Evolutionary conservation across 2,329 filamentous ascomycete species (phyloP).

Genomic region (Thielaviopsis ethacetica): DNA sequence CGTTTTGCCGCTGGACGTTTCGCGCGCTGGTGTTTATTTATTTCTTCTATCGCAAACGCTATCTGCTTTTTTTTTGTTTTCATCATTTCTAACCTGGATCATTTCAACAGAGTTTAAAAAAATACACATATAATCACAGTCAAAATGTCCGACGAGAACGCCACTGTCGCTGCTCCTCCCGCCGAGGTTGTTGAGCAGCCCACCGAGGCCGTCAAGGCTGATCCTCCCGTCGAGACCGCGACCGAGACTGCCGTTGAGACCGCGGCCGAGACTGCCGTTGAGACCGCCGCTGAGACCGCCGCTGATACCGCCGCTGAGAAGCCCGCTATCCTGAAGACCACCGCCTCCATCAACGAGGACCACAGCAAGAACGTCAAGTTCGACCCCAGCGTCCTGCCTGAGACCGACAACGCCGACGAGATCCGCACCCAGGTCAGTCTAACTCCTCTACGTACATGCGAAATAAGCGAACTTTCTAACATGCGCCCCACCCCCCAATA

Average conservation of each 20-base stretch:
- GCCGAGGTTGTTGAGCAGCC: conserved; percentile 15
- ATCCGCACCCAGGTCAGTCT: conserved; percentile 64
- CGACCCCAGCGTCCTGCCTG: conserved; percentile 48
- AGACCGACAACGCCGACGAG: conserved; percentile 59
- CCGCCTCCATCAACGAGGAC: conserved; percentile 23
- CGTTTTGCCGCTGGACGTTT: neutral
- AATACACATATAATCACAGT: neutral
- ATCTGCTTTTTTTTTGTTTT: neutral
- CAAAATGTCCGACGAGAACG: conserved; percentile 11
- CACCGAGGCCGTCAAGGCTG: conserved; percentile 15
- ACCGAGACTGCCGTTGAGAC: conserved; percentile 13
- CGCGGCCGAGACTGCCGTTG: conserved; percentile 7
- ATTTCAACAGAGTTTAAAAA: neutral
- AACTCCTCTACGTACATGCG: neutral
- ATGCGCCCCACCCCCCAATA: conserved; percentile 21
- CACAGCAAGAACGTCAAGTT: conserved; percentile 48
- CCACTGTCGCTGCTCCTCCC: conserved; percentile 9
- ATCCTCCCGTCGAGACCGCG: conserved; percentile 13
- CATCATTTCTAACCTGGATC: neutral
- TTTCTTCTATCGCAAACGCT: too few species aligned
- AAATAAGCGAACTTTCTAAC: neutral
- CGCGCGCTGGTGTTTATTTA: neutral
- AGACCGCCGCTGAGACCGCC: conserved; percentile 12
- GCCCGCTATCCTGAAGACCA: conserved; percentile 28
- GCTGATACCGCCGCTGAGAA: conserved; percentile 12